phyloP scores from a whole-genome alignment of 2,329 filamentous ascomycete genomes.

The Karstenula rhodostoma region DNA sequence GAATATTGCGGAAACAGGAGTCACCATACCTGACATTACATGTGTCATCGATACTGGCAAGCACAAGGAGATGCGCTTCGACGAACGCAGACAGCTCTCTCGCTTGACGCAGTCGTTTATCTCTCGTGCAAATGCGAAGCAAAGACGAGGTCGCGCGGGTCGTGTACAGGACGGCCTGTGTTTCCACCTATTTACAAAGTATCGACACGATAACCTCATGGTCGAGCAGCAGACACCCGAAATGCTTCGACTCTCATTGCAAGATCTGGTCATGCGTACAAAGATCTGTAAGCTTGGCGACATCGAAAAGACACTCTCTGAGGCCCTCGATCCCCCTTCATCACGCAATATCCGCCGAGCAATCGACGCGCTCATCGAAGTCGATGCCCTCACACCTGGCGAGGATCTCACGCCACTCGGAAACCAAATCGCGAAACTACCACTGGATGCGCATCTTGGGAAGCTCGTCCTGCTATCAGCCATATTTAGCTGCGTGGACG shows the following conservation, averaged over 20 bases:
- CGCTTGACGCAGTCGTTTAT: conserved; percentile 94
- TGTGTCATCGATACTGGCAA: conserved; percentile 97
- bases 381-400: conserved; percentile 80
- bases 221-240: conserved; percentile 94
- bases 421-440: conserved; percentile 83
- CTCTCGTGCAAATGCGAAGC: conserved; percentile 93
- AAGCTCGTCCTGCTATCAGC: conserved; percentile 89
- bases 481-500: conserved; percentile 90
- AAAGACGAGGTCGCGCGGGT: conserved; percentile 90
- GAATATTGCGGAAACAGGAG: conserved; percentile 98
- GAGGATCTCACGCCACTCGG: conserved; percentile 91
- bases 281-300: conserved; percentile 97
- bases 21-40: conserved; percentile 97
- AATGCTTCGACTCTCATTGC: conserved; percentile 90
- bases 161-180: conserved; percentile 95
- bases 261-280: conserved; percentile 93
- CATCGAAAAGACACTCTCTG: conserved; percentile 86
- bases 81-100: conserved; percentile 90
- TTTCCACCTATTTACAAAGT: conserved; percentile 93
- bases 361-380: conserved; percentile 91
- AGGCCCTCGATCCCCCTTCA: conserved; percentile 89
- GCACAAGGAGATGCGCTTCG: conserved; percentile 96
- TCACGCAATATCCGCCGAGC: conserved; percentile 92
- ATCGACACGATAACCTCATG: conserved; percentile 84
- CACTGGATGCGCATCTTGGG: conserved; percentile 91